Evolutionary conservation across 2,329 filamentous ascomycete species (phyloP), one percentile per base, ranked within the genome.

Genomic region (Apiospora hydei): DNA sequence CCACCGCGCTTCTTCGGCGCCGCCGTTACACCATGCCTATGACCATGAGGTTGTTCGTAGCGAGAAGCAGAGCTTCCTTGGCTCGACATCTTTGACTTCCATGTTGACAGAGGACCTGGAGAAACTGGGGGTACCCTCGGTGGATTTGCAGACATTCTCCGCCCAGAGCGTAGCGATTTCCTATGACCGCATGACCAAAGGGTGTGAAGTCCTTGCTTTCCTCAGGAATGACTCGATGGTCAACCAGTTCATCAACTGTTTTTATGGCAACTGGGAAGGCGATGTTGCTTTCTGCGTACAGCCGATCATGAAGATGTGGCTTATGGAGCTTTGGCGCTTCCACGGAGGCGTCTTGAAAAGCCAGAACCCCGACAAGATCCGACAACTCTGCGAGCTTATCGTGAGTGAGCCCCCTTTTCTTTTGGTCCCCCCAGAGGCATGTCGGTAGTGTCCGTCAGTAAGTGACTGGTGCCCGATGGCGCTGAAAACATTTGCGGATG

Each of bases 231-330:
- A 75, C 34, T 71, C 69, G n/a, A 71, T 79, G 71, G 75, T 82
- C 18, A 77, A 79, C 51, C 75, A 76, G 8, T 78, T 82, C 24
- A 74, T 81, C 24, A 72, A 76, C 3, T 77, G 76, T 10, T 79
- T 74, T 66, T 80, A 77, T 41, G 79, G 81, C 44, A 75, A 79
- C 24, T 75, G 73, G 34, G 77, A 81, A 41, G 80, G 77, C 3
- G 73, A 75, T 11, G 75, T 73, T 1, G 77, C 75, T 41, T 72
- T 81, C 21, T 76, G 76, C 26, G 73, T 77, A 11, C 77, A 78
- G 69, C 75, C 76, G 24, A 77, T 82, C 47, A 78, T 82, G 76
- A 80, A 78, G 71, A 76, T 80, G 44, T 82, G 81, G 81, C 76
- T 82, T 5, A 30, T 72, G 49, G 76, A 77, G 21, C 73, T 82